phyloP scores from a whole-genome alignment of 2,329 filamentous ascomycete genomes.

The Diaporthe sp. region DNA sequence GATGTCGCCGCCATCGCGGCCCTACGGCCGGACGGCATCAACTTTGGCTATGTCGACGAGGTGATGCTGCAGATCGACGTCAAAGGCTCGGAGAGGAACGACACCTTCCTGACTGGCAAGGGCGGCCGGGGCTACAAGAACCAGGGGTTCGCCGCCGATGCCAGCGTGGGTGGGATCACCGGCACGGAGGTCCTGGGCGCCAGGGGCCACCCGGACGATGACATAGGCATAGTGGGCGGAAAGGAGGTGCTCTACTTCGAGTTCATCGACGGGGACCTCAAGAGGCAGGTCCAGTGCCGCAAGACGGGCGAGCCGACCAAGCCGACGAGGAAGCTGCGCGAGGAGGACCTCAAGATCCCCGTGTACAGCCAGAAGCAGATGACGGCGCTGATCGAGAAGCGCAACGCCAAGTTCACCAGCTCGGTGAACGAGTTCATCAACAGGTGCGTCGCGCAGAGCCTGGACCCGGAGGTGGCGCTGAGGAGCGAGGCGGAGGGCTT shows the following conservation, averaged over 20 bases:
- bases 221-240: conserved; percentile 52
- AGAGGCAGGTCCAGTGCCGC: conserved; percentile 79
- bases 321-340: conserved; percentile 75
- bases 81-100: conserved; percentile 76
- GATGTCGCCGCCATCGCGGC: conserved; percentile 88
- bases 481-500: conserved; percentile 69
- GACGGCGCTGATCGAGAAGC: conserved; percentile 88
- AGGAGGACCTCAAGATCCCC: conserved; percentile 91
- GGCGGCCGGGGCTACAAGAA: conserved; percentile 63
- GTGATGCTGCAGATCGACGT: conserved; percentile 85
- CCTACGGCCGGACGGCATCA: conserved; percentile 82
- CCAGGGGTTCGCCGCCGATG: conserved; percentile 65
- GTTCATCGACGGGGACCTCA: conserved; percentile 92
- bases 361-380: conserved; percentile 95
- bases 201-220: conserved; percentile 43
- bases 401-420: conserved; percentile 85
- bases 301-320: conserved; percentile 82
- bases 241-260: conserved; percentile 89
- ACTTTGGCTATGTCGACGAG: conserved; percentile 90
- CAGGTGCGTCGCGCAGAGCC: conserved; percentile 73
- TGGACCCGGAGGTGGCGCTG: conserved; percentile 78
- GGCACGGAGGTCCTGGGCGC: conserved; percentile 60
- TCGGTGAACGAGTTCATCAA: conserved; percentile 85
- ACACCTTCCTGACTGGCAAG: conserved; percentile 71
- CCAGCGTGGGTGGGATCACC: conserved; percentile 69